These are phyloP conservation scores for Staphylotrichum tortipilum DNA, from an alignment of 495 filamentous ascomycete genomes.

Conservation along the genomic window DNA sequence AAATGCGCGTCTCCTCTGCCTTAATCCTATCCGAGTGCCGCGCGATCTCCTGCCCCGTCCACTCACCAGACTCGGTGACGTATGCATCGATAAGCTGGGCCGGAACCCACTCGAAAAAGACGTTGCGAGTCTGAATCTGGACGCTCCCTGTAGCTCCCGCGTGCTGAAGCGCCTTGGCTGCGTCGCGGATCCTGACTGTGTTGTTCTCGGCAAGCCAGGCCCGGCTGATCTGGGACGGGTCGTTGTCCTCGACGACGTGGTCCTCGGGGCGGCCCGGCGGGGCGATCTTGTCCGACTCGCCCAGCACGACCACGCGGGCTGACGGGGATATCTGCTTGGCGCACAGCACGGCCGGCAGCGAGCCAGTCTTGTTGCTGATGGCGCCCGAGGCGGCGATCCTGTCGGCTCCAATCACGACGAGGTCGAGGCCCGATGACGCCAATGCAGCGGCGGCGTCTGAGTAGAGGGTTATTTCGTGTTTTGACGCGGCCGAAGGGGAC, in stretches of 20 bases:
- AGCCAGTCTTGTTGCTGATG: slow-evolving; percentile 62
- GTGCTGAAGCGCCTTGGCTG: slow-evolving; percentile 7
- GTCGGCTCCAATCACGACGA: slow-evolving; percentile 57
- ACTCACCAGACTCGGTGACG: slow-evolving; percentile 44
- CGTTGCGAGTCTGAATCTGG: slow-evolving; percentile 42
- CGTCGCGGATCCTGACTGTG: slow-evolving; percentile 12
- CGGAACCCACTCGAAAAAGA: slow-evolving; percentile 61
- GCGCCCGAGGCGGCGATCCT: slow-evolving; percentile 45
- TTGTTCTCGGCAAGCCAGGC: slow-evolving; percentile 34
- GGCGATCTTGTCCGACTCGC: slow-evolving; percentile 54
- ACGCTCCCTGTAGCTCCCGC: background rate
- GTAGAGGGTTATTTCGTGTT: slow-evolving; percentile 39
- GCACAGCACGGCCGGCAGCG: slow-evolving; percentile 45
- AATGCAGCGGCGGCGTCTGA: slow-evolving; percentile 54
- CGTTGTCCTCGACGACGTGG: slow-evolving; percentile 41
- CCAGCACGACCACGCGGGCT: slow-evolving; percentile 45
- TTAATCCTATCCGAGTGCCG: slow-evolving; percentile 21
- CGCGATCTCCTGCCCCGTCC: slow-evolving; percentile 24
- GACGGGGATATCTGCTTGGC: slow-evolving; percentile 36
- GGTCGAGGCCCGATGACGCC: slow-evolving; percentile 38
- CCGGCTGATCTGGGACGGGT: slow-evolving; percentile 35
- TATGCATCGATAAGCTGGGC: slow-evolving; percentile 45
- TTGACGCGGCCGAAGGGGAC: slow-evolving; percentile 19
- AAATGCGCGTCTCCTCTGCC: slow-evolving; percentile 23
- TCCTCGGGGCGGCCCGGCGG: slow-evolving; percentile 26